Base-by-base conservation (phyloP, 2,329 filamentous ascomycete genomes). In the Trichophyton benhamiae region DNA sequence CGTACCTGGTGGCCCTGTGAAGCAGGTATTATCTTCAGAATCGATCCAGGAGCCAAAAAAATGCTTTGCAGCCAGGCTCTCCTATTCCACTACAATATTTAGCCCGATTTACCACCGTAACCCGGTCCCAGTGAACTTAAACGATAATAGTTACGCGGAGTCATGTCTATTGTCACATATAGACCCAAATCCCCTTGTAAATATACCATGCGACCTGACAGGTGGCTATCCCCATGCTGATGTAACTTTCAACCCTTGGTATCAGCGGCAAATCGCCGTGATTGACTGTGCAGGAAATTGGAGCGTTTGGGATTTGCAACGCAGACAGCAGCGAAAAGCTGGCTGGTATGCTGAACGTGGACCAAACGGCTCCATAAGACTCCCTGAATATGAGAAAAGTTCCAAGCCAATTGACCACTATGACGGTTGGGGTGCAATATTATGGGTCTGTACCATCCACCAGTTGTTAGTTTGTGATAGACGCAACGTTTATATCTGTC, bases 181-280 rank as follows among this genome's bases (percentile, higher is more conserved):
- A 20, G 52, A 55, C 61, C 69, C 77, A 0, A 78, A 79, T 61
- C 74, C 75, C 2, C 66, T 83, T 9, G 66, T 79, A 17, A 74
- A 75, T 41, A 71, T 83, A 42, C 66, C 70, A 1, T 68, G 70
- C 13, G 68, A 71, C 1, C 67, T 76, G 27, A 81, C 78, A 1
- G 79, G 78, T 9, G 77, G 75, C 0, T 68, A 69, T 33, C 65
- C 77, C 2, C 81, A 83, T 68, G 78, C 78, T 0, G 78, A 84
- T 69, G 75, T 85, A 9, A 69, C 77, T 5, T 85, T 86, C 70
- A 84, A 85, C 66, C 82, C 82, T 3, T 82, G 79, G 74, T 81
- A 82, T 67, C 76, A 79, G 61, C 75, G 76, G n/a, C 80, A 83
- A 66, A 69, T 85, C 62, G 83, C 76, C 1, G 72, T 85, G 13